phyloP scores from a whole-genome alignment of 306 rosid genomes.

The Cucumis cinereus region DNA sequence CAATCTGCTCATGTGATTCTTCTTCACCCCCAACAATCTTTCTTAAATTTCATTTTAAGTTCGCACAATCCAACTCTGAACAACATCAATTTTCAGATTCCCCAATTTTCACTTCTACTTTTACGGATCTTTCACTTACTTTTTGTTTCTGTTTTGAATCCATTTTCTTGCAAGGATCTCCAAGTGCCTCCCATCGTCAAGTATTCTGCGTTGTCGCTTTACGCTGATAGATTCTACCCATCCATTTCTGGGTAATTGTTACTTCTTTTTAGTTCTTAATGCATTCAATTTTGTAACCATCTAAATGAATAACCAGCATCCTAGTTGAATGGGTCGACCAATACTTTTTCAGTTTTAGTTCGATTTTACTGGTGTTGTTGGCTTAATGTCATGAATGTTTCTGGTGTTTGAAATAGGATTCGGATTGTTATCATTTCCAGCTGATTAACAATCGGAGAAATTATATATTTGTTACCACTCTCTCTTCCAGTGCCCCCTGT shows the following conservation, averaged over 20 bases:
- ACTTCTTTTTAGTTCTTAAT: neutral
- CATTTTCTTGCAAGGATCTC: constrained; percentile 25
- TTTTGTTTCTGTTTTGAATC: neutral
- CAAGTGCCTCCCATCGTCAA: constrained; percentile 45
- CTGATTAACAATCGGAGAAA: neutral
- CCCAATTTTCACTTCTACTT: neutral
- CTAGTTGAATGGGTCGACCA: neutral
- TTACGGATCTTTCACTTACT: neutral
- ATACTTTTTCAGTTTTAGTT: neutral
- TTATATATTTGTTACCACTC: neutral
- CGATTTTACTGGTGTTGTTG: neutral
- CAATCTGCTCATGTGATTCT: constrained; percentile 43
- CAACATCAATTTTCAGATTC: neutral
- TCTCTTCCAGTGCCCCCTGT: neutral
- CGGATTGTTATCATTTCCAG: neutral
- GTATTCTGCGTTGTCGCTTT: constrained; percentile 60
- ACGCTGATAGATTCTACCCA: constrained; percentile 50
- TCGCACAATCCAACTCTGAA: neutral
- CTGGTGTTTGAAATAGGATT: neutral
- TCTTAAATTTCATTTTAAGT: neutral
- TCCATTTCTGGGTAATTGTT: constrained; percentile 29
- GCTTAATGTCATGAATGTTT: neutral
- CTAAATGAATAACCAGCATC: neutral
- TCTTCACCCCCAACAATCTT: neutral
- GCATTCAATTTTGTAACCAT: neutral